Evolutionary conservation across 1,284 basidiomycete genomes (phyloP).

Genomic region (Pterula multifida): DNA sequence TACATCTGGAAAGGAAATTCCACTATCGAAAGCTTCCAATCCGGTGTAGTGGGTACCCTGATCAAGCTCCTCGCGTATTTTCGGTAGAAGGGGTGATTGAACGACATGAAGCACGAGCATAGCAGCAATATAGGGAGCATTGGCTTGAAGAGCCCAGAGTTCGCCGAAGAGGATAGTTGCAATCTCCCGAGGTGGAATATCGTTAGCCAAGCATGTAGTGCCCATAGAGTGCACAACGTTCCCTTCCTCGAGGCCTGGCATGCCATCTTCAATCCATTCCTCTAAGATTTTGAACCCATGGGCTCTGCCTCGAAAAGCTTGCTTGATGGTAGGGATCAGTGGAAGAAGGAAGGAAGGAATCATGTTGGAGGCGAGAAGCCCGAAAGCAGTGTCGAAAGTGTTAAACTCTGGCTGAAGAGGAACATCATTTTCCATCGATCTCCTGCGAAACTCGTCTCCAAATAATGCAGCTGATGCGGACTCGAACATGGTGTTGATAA

Average conservation of each 20-base stretch:
- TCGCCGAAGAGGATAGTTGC: slow-evolving; percentile 6
- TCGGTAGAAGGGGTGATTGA: slow-evolving; percentile 5
- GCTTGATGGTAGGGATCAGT: slow-evolving; percentile 3
- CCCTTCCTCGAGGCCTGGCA: slow-evolving; percentile 8
- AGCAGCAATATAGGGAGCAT: slow-evolving; percentile 6
- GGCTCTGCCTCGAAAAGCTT: slow-evolving; percentile 4
- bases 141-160: slow-evolving; percentile 9
- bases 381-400: no score
- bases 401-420: slow-evolving; percentile 5
- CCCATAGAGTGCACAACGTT: slow-evolving; percentile 4
- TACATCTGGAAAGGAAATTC: no score
- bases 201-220: slow-evolving; percentile 2
- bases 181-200: slow-evolving; percentile 3
- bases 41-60: not conserved
- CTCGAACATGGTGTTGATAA: slow-evolving; percentile 7
- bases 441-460: slow-evolving; percentile 4
- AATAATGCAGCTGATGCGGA: slow-evolving; percentile 4
- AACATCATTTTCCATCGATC: slow-evolving; percentile 3
- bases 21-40: slow-evolving; percentile 4
- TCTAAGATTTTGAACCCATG: slow-evolving; percentile 1
- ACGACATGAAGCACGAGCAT: slow-evolving; percentile 7
- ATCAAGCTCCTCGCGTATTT: slow-evolving; percentile 5
- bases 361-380: no score
- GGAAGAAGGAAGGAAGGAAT: no score
- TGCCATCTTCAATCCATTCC: slow-evolving; percentile 6